Evolutionary conservation across 257 asterid genomes (phyloP).

Genomic region (Nicotiana sylvestris): DNA sequence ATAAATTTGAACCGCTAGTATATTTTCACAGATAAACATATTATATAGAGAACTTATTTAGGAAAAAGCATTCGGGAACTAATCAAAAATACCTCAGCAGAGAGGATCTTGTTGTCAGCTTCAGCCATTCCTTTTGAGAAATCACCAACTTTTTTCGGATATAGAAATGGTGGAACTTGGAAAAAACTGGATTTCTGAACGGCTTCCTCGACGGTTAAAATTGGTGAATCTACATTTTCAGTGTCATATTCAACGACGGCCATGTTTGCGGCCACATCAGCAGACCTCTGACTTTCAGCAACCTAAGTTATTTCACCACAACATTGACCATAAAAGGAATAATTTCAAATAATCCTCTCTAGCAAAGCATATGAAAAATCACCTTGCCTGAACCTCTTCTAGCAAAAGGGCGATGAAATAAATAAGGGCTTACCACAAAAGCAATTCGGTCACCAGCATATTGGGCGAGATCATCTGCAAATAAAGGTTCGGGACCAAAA

Average conservation of each 20-base stretch:
- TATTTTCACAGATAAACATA: no score
- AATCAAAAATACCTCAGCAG: conserved; percentile 44
- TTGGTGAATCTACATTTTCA: conserved; percentile 54
- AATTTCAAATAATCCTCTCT: background rate
- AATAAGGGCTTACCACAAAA: conserved; percentile 48
- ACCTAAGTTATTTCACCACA: conserved; percentile 32
- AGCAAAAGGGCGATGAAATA: background rate
- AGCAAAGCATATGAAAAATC: background rate
- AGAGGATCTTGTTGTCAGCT: conserved; percentile 63
- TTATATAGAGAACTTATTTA: background rate
- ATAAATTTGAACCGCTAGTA: background rate
- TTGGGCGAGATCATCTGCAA: conserved; percentile 51
- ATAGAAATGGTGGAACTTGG: conserved; percentile 44
- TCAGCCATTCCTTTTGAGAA: conserved; percentile 70
- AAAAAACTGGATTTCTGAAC: conserved; percentile 50
- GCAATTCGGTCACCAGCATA: conserved; percentile 71
- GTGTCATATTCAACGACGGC: conserved; percentile 53
- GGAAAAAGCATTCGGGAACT: background rate
- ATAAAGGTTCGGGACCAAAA: conserved; percentile 54
- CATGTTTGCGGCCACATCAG: conserved; percentile 48
- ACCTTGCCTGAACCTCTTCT: background rate
- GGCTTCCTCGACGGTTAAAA: conserved; percentile 71
- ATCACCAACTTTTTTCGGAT: conserved; percentile 54
- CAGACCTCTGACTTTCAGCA: conserved; percentile 54
- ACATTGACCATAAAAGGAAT: background rate